Percentiles rank a stretch among this genome's conserved stretches.
Conservation (phyloP, 805 yeast species). For the Yamadazyma philogaea region DNA sequence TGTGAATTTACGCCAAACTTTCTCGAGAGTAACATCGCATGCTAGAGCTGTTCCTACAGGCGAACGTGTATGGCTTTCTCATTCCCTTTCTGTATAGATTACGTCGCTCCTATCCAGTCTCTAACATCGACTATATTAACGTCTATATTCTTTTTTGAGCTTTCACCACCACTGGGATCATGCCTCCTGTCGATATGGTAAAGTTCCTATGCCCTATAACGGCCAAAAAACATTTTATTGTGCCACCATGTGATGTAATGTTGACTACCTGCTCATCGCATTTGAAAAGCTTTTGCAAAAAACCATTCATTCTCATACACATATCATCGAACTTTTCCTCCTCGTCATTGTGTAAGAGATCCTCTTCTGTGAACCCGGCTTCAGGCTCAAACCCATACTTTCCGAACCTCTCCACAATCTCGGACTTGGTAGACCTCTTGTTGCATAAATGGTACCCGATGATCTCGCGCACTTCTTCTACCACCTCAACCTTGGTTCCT, state of each 20-base stretch:
- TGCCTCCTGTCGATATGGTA: slow-evolving; percentile 61
- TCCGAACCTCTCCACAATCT: slow-evolving; percentile 37
- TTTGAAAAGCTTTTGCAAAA: slow-evolving; percentile 34
- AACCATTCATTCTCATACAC: slow-evolving; percentile 45
- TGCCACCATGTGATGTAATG: slow-evolving; percentile 52
- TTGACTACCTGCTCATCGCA: slow-evolving; percentile 28
- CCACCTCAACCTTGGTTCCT: slow-evolving; percentile 25
- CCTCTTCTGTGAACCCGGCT: slow-evolving; percentile 47
- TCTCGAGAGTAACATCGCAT: too few species aligned
- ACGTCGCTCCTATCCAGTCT: neutral
- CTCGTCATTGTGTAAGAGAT: slow-evolving; percentile 40
- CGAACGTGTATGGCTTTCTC: too few species aligned
- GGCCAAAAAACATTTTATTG: slow-evolving; percentile 45
- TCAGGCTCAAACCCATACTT: slow-evolving; percentile 35
- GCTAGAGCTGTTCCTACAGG: too few species aligned
- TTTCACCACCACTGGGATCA: slow-evolving; percentile 58
- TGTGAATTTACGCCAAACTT: too few species aligned
- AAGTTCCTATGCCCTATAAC: slow-evolving; percentile 52
- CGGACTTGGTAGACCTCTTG: slow-evolving; percentile 44
- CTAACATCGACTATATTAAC: neutral
- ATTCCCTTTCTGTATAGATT: too few species aligned
- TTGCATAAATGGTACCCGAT: slow-evolving; percentile 63
- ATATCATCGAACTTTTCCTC: slow-evolving; percentile 50
- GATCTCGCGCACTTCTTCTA: slow-evolving; percentile 55
- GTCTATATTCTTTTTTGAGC: slow-evolving; percentile 20